phyloP scores from a whole-genome alignment of 139 green algal species.

The Axilococcus clingmanii region DNA sequence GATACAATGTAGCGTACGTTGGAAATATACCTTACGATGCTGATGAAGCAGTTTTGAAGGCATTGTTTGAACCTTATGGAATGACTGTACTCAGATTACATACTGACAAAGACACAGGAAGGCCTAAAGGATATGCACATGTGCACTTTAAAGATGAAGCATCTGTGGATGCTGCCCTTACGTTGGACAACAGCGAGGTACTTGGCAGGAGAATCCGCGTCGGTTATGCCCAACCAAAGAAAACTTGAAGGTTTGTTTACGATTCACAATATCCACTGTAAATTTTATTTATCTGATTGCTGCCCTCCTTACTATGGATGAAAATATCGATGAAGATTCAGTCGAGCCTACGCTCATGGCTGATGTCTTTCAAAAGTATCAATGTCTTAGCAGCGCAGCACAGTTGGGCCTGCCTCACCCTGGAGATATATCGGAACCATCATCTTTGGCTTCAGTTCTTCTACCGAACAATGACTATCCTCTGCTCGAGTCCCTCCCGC shows the following conservation, averaged over 20 bases:
- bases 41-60: conserved; percentile 30
- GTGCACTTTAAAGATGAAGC: conserved; percentile 64
- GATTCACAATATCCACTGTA: too few relatives aligned
- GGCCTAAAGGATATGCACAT: conserved; percentile 75
- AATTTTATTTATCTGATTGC: too few relatives aligned
- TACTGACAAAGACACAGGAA: conserved; percentile 64
- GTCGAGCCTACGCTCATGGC: too few relatives aligned
- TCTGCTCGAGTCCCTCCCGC: conserved; percentile 32
- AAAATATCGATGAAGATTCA: too few relatives aligned
- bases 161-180: conserved; percentile 39
- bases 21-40: conserved; percentile 74
- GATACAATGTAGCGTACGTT: conserved; percentile 71
- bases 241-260: too few relatives aligned
- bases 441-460: conserved; percentile 53
- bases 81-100: conserved; percentile 59
- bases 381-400: too few relatives aligned
- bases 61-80: conserved; percentile 50
- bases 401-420: conserved; percentile 34
- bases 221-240: conserved; percentile 63
- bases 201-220: conserved; percentile 54
- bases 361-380: too few relatives aligned
- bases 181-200: conserved; percentile 41
- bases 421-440: conserved; percentile 63
- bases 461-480: conserved; percentile 61
- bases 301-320: too few relatives aligned